A percentile compares a stretch with the other conserved stretches of the same genome.
Evolutionary conservation across 2,329 filamentous ascomycete species (phyloP).

Genomic region (Botrytis galanthina): DNA sequence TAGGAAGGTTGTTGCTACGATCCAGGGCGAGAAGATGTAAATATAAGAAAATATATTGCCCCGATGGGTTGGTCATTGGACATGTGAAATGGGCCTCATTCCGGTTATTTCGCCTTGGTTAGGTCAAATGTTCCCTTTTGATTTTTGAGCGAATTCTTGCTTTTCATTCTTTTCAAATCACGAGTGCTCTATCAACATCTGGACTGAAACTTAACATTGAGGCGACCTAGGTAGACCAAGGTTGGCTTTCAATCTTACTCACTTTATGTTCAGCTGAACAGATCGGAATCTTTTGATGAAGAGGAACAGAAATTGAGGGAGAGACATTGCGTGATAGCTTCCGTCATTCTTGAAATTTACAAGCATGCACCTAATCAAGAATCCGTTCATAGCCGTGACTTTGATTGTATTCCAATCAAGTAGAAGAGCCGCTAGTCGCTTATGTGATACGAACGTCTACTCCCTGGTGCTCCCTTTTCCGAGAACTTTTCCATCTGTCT

Average conservation of each 20-base stretch:
- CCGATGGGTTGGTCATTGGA: neutral
- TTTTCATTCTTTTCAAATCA: neutral
- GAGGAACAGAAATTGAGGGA: neutral
- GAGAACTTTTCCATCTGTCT: neutral
- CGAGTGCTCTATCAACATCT: neutral
- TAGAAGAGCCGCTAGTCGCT: neutral
- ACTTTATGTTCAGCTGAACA: neutral
- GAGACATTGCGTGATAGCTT: neutral
- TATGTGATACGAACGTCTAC: neutral
- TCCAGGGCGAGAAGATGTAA: constrained; percentile 75
- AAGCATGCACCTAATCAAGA: neutral
- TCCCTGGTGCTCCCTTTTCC: neutral
- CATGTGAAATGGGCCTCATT: neutral
- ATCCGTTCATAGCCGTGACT: neutral
- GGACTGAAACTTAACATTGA: neutral
- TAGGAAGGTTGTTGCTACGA: constrained; percentile 84
- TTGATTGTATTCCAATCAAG: neutral
- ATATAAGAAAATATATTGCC: neutral
- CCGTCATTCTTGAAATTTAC: neutral
- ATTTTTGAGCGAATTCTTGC: neutral
- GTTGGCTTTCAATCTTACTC: neutral
- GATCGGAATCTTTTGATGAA: neutral
- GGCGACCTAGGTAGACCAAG: neutral
- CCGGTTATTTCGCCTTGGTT: neutral
- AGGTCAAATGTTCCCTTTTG: neutral